Conservation (phyloP, 2,329 filamentous ascomycete genomes). For the Nigrospora oryzae region DNA sequence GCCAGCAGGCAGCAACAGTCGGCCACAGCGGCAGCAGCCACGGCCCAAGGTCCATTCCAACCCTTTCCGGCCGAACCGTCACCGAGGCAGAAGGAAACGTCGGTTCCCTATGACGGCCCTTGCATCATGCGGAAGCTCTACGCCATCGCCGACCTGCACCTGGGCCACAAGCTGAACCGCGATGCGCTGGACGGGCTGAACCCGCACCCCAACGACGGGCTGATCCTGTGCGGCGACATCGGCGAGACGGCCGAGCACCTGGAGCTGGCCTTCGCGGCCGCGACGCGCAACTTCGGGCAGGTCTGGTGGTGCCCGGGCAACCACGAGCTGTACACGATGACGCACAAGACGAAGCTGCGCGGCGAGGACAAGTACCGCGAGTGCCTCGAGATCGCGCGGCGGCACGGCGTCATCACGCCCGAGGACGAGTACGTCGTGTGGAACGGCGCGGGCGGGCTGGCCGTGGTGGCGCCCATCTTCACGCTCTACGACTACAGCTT, state of each 20-base stretch:
- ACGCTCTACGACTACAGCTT: constrained; percentile 54
- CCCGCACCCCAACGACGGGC: constrained; percentile 24
- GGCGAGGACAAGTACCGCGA: constrained; percentile 46
- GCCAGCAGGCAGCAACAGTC: too few species aligned
- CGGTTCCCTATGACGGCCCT: neutral
- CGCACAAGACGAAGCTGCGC: constrained; percentile 21
- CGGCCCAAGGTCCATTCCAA: too few species aligned
- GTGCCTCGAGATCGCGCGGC: constrained; percentile 42
- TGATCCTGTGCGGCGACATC: constrained; percentile 27
- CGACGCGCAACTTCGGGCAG: constrained; percentile 18
- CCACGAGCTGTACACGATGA: constrained; percentile 48
- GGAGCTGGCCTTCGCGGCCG: constrained; percentile 20
- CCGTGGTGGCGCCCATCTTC: constrained; percentile 45
- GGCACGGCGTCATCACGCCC: constrained; percentile 43
- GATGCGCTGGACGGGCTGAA: constrained; percentile 18
- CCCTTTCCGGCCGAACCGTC: too few species aligned
- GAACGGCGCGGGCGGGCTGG: constrained; percentile 28
- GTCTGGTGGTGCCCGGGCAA: constrained; percentile 51
- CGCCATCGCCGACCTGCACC: constrained; percentile 27
- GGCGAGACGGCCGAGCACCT: constrained; percentile 26
- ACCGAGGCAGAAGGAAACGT: neutral
- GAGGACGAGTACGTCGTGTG: constrained; percentile 46
- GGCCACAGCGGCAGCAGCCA: too few species aligned
- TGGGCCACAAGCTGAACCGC: constrained; percentile 23
- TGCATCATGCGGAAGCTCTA: constrained; percentile 18